phyloP scores from a whole-genome alignment of 345 rosid genomes.

The Eucalyptus erythrocorys region DNA sequence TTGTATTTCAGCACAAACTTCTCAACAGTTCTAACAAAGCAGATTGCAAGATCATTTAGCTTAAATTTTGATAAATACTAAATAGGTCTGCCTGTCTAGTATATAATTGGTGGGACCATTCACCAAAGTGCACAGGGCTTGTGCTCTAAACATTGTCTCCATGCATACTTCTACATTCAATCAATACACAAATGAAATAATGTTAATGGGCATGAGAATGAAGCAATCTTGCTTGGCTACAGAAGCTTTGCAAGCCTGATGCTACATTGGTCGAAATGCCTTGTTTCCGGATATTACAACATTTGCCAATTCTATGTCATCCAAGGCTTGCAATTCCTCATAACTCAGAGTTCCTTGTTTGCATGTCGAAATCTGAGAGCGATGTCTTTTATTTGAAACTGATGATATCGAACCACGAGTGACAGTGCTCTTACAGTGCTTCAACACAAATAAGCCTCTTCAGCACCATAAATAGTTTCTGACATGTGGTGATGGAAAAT shows the following conservation, averaged over 20 bases:
- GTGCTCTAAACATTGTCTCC: not conserved
- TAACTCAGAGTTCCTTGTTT: no score
- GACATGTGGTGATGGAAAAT: not conserved
- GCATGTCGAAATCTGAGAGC: no score
- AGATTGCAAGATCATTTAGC: not conserved
- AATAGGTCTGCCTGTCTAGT: not conserved
- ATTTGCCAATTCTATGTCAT: no score
- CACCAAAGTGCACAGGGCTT: not conserved
- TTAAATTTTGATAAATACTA: rapidly evolving
- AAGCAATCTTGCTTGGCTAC: no score
- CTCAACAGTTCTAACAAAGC: not conserved
- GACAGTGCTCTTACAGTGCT: no score
- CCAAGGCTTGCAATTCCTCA: no score
- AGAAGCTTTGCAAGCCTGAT: no score
- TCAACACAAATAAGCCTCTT: not conserved
- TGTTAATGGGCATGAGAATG: no score
- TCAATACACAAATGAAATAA: not conserved
- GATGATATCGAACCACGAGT: no score
- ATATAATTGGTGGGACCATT: not conserved
- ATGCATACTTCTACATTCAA: not conserved
- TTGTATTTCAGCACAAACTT: not conserved
- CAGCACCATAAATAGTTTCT: not conserved
- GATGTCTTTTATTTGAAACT: no score
- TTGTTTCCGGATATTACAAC: rapidly evolving
- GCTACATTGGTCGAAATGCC: no score